These are phyloP conservation scores for Penicillium mononematosum DNA, from an alignment of 495 filamentous ascomycete genomes.

Conservation along the genomic window DNA sequence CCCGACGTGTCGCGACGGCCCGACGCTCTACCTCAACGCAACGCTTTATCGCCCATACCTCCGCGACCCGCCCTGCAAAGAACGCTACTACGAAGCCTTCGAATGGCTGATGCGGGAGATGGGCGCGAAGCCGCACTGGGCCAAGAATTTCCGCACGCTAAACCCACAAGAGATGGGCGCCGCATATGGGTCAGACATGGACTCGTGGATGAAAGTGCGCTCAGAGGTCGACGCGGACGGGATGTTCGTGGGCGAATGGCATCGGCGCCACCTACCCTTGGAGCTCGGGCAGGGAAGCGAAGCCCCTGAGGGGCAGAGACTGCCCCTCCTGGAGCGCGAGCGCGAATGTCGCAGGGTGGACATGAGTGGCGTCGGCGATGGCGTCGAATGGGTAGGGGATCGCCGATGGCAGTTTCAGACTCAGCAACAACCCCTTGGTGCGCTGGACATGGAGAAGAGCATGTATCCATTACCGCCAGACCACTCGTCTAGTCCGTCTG, in stretches of 20 bases:
- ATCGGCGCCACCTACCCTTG: constrained; percentile 66
- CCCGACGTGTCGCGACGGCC: constrained; percentile 60
- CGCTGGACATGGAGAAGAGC: constrained; percentile 19
- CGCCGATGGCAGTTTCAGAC: constrained; percentile 28
- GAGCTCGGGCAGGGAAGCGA: constrained; percentile 5
- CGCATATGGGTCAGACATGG: constrained; percentile 56
- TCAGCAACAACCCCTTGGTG: neutral
- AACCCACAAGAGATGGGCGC: constrained; percentile 45
- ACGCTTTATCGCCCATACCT: constrained; percentile 91
- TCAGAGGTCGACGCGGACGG: constrained; percentile 80
- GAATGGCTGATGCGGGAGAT: constrained; percentile 94
- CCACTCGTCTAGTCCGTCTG: constrained; percentile 33
- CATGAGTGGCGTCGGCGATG: constrained; percentile 44
- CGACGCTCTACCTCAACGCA: constrained; percentile 92
- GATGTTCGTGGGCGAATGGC: constrained; percentile 91
- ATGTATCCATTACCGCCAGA: constrained; percentile 20
- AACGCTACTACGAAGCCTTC: constrained; percentile 88
- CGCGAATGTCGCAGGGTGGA: constrained; percentile 30
- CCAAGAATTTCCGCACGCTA: constrained; percentile 79
- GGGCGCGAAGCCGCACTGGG: constrained; percentile 92
- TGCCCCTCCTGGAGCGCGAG: constrained; percentile 50
- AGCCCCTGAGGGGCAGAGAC: constrained; percentile 11
- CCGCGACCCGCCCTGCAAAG: constrained; percentile 71
- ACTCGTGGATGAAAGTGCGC: constrained; percentile 65
- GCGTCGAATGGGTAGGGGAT: constrained; percentile 56